Conservation (phyloP, 2,329 filamentous ascomycete genomes). For the Penicillium aurantiogriseum region DNA sequence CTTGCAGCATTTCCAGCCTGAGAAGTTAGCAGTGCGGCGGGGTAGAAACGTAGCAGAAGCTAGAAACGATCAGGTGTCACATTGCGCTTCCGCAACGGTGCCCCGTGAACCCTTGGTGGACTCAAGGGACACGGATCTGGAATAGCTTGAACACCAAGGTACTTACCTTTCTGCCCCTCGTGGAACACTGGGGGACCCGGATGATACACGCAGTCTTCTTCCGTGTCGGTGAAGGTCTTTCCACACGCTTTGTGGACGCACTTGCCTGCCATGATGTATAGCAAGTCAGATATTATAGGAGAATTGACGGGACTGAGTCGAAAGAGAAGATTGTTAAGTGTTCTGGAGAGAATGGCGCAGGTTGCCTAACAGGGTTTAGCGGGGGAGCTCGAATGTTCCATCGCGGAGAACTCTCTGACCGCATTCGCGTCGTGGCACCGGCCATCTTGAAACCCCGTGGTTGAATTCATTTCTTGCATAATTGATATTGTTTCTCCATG, state of each 20-base stretch:
- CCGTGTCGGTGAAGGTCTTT: constrained; percentile 77
- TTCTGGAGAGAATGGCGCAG: constrained; percentile 9
- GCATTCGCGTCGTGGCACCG: constrained; percentile 6
- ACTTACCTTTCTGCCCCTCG: constrained; percentile 93
- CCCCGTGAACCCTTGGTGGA: constrained; percentile 11
- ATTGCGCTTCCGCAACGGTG: constrained; percentile 5
- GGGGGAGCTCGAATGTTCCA: constrained; percentile 44
- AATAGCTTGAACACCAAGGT: constrained; percentile 29
- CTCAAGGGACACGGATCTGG: constrained; percentile 10
- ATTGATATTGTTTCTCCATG: constrained; percentile 21
- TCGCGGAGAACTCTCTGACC: constrained; percentile 20
- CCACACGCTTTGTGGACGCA: constrained; percentile 96
- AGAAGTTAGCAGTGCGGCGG: constrained; percentile 7
- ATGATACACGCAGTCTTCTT: constrained; percentile 87
- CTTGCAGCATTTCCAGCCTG: constrained; percentile 99
- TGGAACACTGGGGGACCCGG: constrained; percentile 93
- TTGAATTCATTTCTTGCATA: background rate
- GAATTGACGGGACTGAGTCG: background rate
- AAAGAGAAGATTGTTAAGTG: constrained; percentile 3
- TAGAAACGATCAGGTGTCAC: background rate
- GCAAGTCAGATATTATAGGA: background rate
- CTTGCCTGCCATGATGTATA: constrained; percentile 53
- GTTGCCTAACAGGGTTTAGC: constrained; percentile 36
- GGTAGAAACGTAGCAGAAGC: background rate
- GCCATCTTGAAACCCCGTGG: background rate